Evolutionary conservation across 345 rosid genomes (phyloP), one percentile per base, ranked within the genome.

Genomic region (Camelina hispida): DNA sequence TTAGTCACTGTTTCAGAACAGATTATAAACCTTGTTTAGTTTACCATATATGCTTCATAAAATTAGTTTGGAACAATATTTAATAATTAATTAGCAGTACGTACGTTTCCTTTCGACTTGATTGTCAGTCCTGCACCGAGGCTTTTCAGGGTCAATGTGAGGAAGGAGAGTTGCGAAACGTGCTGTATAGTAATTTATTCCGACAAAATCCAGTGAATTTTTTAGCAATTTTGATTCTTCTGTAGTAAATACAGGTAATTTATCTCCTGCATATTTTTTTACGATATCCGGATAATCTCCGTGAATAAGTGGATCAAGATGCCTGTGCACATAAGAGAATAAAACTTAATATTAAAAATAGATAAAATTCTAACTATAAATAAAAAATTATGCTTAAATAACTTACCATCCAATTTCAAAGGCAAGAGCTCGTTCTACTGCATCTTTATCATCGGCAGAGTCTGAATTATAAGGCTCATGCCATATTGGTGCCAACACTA

Each of bases 201-300:
- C 79, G 7, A 76, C 60, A 16, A 76, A 76, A 62, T 76, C 75
- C 14, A 55, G 55, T 17, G 80, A 76, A 51, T 34, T 34, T 42
- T 35, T 69, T 10, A 76, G 44, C 75, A 76, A 22, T 3, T 69
- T 62, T 43, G 80, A 76, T 54, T 76, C 22, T 46, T 76, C 80
- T 9, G 14, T 12, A 5, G 80, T 76, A 53, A 76, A 76, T 12
- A 40, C 17, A 28, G 80, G 80, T 62, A 76, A 54, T 56, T 63
- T 62, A n/a, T 68, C 37, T 22, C 80, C 80, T 2, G 35, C 80
- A 2, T 76, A 62, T 9, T 43, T 61, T 54, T 76, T 76, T 2
- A 69, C 62, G 1, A 52, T 52, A 34, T 69, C 74, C 6, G 80
- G 80, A 46, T 76, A 76, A 44, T 76, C 80, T 51, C 80, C 80